phyloP scores from a whole-genome alignment of 2,329 filamentous ascomycete species.

The Colletotrichum limetticola region DNA sequence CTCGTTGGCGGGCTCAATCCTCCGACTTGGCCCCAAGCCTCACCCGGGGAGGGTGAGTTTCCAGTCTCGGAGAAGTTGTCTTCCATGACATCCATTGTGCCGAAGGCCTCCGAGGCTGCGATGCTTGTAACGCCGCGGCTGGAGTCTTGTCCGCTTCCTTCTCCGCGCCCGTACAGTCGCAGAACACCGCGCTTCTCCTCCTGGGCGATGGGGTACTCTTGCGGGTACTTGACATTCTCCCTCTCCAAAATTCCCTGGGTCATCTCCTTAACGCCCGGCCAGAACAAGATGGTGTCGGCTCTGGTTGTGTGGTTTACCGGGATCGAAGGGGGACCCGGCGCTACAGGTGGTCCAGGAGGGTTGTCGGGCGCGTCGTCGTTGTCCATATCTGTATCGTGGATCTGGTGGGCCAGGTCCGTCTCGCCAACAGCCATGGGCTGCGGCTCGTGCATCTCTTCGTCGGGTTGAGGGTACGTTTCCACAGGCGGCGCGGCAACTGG shows the following conservation, averaged over 20 bases:
- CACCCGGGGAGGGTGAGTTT: constrained; percentile 63
- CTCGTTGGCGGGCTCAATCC: constrained; percentile 55
- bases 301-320: constrained; percentile 89
- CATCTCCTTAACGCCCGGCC: constrained; percentile 75
- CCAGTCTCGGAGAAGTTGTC: constrained; percentile 60
- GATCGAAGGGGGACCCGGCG: constrained; percentile 74
- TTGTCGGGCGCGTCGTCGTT: constrained; percentile 53
- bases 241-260: constrained; percentile 61
- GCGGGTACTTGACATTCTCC: constrained; percentile 65
- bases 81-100: constrained; percentile 53
- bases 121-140: constrained; percentile 36
- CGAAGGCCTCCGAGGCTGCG: constrained; percentile 44
- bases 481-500: background rate
- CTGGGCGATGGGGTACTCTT: constrained; percentile 79
- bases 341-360: constrained; percentile 59
- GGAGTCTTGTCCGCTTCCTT: constrained; percentile 70
- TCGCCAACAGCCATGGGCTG: constrained; percentile 43
- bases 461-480: background rate
- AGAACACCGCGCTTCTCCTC: constrained; percentile 81
- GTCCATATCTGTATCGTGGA: constrained; percentile 55
- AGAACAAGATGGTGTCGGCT: constrained; percentile 83
- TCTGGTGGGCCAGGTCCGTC: constrained; percentile 35
- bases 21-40: constrained; percentile 70
- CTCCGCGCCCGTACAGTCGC: constrained; percentile 81
- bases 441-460: constrained; percentile 8